These are phyloP conservation scores for Hibiscus mutabilis DNA, from an alignment of 345 rosid genomes.

Conservation along the genomic window DNA sequence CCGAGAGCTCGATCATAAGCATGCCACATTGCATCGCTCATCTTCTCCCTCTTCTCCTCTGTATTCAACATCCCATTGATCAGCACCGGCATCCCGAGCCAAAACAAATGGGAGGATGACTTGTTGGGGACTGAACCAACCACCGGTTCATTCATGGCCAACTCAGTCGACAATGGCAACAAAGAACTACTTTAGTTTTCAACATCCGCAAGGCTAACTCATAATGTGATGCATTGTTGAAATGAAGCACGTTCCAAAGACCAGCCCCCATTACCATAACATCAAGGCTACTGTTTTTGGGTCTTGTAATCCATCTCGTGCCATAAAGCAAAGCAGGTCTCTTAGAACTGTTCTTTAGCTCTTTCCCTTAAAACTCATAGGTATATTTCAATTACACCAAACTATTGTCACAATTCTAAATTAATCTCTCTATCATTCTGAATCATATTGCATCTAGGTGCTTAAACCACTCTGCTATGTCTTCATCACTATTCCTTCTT, in stretches of 20 bases:
- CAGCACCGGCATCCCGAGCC: constrained; percentile 90
- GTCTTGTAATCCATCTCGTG: constrained; percentile 27
- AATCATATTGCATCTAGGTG: not conserved
- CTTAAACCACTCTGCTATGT: not conserved
- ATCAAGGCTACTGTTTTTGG: constrained; percentile 51
- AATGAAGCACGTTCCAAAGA: constrained; percentile 92
- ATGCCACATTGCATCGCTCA: constrained; percentile 71
- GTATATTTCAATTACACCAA: too few relatives aligned
- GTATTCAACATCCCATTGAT: constrained; percentile 76
- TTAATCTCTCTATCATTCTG: not conserved
- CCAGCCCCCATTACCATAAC: constrained; percentile 82
- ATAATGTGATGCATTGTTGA: constrained; percentile 62
- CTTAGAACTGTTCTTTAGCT: not conserved
- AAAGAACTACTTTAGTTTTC: constrained; percentile 53
- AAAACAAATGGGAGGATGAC: constrained; percentile 65
- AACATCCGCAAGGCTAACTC: constrained; percentile 33
- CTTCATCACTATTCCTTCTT: not conserved
- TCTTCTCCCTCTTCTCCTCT: constrained; percentile 76
- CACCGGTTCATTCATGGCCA: constrained; percentile 34
- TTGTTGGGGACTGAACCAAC: constrained; percentile 42
- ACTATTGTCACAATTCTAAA: not conserved
- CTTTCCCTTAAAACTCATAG: not conserved
- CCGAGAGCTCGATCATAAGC: constrained; percentile 49
- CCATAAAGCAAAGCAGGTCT: not conserved
- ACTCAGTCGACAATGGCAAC: constrained; percentile 42